phyloP scores from a whole-genome alignment of 257 asterid genomes.

The Penstemon davidsonii region DNA sequence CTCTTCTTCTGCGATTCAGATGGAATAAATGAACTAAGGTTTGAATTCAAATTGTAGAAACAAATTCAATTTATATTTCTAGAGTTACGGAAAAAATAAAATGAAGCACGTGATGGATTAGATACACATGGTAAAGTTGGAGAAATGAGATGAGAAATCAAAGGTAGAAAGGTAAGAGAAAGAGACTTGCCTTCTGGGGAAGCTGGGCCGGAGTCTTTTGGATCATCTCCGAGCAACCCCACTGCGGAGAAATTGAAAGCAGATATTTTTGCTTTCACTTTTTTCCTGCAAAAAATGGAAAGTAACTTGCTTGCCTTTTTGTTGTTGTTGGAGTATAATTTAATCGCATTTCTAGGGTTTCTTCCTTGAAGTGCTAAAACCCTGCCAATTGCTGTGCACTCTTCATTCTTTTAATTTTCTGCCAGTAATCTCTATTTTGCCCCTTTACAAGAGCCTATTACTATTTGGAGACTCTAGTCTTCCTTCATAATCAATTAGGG shows the following conservation, averaged over 20 bases:
- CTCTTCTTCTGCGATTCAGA: constrained; percentile 62
- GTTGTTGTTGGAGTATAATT: no score
- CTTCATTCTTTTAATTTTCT: no score
- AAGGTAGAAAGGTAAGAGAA: constrained; percentile 19
- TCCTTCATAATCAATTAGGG: no score
- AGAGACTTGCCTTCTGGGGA: constrained; percentile 37
- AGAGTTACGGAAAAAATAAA: not conserved
- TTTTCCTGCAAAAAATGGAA: constrained; percentile 26
- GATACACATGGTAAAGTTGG: constrained; percentile 11
- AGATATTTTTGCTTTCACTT: constrained; percentile 35
- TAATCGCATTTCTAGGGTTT: constrained; percentile 21
- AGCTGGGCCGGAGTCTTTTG: constrained; percentile 42
- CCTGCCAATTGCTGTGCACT: not conserved
- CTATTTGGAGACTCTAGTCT: no score
- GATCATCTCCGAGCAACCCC: constrained; percentile 32
- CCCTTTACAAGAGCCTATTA: no score
- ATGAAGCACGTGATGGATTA: constrained; percentile 22
- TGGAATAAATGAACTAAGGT: not conserved
- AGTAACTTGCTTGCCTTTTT: not conserved
- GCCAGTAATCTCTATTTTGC: no score
- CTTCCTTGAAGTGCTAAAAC: constrained; percentile 22
- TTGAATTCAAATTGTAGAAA: constrained; percentile 14
- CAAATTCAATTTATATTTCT: not conserved
- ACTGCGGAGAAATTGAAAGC: not conserved
- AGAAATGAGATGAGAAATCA: constrained; percentile 24